Conservation (phyloP, 768 basidiomycete genomes). For the Podaxis sp. region DNA sequence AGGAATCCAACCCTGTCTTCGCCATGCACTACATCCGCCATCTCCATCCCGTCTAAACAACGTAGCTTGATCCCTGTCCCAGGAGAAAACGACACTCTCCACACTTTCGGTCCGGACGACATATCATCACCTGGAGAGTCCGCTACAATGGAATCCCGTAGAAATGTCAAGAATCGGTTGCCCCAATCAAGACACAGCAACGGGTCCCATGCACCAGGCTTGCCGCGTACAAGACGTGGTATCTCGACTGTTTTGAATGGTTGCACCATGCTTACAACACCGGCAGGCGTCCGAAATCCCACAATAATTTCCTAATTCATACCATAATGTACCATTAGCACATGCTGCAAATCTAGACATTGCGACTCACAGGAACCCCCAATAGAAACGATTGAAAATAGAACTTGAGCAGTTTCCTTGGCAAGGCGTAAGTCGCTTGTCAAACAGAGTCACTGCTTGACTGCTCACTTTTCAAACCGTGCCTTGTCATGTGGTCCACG, state of each 20-base stretch:
- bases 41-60: constrained; percentile 44
- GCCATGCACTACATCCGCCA: constrained; percentile 57
- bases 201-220: constrained; percentile 77
- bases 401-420: constrained; percentile 86
- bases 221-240: constrained; percentile 75
- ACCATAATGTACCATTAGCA: constrained; percentile 4
- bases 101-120: constrained; percentile 39
- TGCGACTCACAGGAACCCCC: constrained; percentile 73
- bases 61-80: constrained; percentile 51
- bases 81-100: constrained; percentile 70
- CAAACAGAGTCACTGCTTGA: neutral
- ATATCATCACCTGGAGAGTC: constrained; percentile 20
- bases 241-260: constrained; percentile 77
- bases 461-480: constrained; percentile 75
- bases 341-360: constrained; percentile 1
- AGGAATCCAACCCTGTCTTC: constrained; percentile 82
- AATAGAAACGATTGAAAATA: constrained; percentile 91
- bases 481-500: constrained; percentile 59
- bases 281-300: constrained; percentile 82
- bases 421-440: constrained; percentile 11
- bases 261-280: constrained; percentile 63
- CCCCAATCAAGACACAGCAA: constrained; percentile 73
- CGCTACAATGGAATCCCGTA: constrained; percentile 37
- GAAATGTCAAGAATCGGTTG: constrained; percentile 53
- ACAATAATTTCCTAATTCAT: constrained; percentile 73